These are phyloP conservation scores for Trichoderma asperelloides DNA, from an alignment of 495 filamentous ascomycete genomes.

Conservation along the genomic window DNA sequence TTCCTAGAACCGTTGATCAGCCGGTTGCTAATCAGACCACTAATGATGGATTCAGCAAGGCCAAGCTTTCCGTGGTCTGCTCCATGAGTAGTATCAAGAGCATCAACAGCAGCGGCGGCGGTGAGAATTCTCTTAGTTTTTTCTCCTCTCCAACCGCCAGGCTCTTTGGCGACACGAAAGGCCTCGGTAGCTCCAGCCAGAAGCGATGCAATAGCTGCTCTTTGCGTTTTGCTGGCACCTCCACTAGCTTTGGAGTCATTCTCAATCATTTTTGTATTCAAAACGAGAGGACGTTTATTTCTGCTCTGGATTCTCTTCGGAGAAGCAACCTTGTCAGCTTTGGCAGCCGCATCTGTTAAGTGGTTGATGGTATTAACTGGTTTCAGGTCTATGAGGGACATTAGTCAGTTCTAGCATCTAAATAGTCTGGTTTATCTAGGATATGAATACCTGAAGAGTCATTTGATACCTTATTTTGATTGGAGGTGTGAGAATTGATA, in stretches of 20 bases:
- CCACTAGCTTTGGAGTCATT: slow-evolving; percentile 37
- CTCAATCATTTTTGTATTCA: too few relatives aligned
- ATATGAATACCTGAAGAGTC: too few relatives aligned
- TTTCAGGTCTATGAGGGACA: too few relatives aligned
- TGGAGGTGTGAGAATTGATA: too few relatives aligned
- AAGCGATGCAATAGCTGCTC: slow-evolving; percentile 78
- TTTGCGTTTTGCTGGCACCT: slow-evolving; percentile 59
- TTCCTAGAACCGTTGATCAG: slow-evolving; percentile 70
- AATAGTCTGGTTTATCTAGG: too few relatives aligned
- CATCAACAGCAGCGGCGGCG: slow-evolving; percentile 74
- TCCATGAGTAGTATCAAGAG: slow-evolving; percentile 69
- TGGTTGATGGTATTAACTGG: too few relatives aligned
- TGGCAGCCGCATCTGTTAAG: too few relatives aligned
- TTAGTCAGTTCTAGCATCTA: too few relatives aligned
- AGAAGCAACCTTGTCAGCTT: too few relatives aligned
- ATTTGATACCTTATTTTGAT: too few relatives aligned
- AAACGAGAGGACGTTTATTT: too few relatives aligned
- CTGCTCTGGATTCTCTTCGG: too few relatives aligned
- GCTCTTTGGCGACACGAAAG: slow-evolving; percentile 76
- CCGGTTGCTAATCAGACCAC: slow-evolving; percentile 71
- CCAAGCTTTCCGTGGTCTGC: slow-evolving; percentile 60
- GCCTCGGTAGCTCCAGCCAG: slow-evolving; percentile 82
- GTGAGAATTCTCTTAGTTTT: slow-evolving; percentile 84
- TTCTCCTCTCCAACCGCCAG: slow-evolving; percentile 72
- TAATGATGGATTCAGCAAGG: slow-evolving; percentile 66